Percentiles rank a stretch among this genome's conserved stretches.
These are phyloP conservation scores for Lepiota subincarnata DNA, from an alignment of 768 basidiomycete species.

Conservation along the genomic window DNA sequence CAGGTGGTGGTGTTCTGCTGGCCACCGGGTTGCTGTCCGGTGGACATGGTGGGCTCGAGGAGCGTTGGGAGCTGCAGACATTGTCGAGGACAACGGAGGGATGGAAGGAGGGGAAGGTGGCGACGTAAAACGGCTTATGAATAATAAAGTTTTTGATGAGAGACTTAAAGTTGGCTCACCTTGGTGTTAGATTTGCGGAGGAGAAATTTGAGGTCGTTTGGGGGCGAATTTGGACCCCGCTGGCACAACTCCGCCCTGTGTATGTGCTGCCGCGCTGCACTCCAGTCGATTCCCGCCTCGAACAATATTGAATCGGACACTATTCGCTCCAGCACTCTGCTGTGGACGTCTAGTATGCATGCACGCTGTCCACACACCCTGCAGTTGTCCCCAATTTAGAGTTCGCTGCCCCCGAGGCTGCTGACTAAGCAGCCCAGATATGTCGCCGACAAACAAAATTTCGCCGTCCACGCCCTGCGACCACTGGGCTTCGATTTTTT, in stretches of 20 bases:
- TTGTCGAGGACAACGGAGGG: slow-evolving; percentile 21
- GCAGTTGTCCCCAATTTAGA: slow-evolving; percentile 13
- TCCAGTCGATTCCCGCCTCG: slow-evolving; percentile 2
- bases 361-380: neutral
- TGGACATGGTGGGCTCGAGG: slow-evolving; percentile 28
- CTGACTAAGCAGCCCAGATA: slow-evolving; percentile 16
- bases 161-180: slow-evolving; percentile 67
- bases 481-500: neutral
- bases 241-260: slow-evolving; percentile 22
- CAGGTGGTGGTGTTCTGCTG: slow-evolving; percentile 46
- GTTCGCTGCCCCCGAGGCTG: slow-evolving; percentile 3
- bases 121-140: slow-evolving; percentile 33
- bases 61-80: slow-evolving; percentile 18
- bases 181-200: slow-evolving; percentile 60
- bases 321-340: neutral
- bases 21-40: slow-evolving; percentile 27
- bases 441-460: slow-evolving; percentile 14
- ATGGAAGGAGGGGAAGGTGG: slow-evolving; percentile 22
- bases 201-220: slow-evolving; percentile 39
- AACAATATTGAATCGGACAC: neutral
- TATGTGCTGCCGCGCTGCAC: slow-evolving; percentile 20
- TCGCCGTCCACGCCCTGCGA: neutral
- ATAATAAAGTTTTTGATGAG: slow-evolving; percentile 61
- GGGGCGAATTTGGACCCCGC: slow-evolving; percentile 39
- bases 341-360: neutral